Evolutionary conservation across 331 rosid genomes (phyloP).

Genomic region (Pyrus hybrid): DNA sequence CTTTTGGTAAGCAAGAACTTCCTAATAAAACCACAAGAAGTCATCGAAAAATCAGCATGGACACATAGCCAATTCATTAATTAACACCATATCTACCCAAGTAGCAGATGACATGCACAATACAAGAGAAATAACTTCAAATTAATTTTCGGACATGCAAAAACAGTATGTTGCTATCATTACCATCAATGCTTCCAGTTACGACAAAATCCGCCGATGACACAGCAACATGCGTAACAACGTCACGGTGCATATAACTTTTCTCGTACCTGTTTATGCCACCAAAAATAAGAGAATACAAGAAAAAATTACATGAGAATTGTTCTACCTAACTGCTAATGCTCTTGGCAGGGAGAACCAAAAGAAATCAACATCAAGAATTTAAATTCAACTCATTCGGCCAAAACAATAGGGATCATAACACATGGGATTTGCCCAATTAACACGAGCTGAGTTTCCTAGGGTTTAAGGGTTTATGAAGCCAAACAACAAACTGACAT

Average conservation of each 20-base stretch:
- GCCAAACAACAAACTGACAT: not conserved
- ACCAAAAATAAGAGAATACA: not conserved
- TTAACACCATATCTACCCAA: not conserved
- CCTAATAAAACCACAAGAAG: not conserved
- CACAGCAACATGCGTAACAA: constrained; percentile 93
- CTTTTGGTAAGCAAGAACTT: not conserved
- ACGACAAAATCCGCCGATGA: constrained; percentile 75
- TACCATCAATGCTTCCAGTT: constrained; percentile 92
- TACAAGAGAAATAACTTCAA: not conserved
- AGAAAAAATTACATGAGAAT: not conserved
- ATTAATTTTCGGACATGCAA: not conserved
- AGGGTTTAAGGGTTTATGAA: not conserved
- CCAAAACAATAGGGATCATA: no score
- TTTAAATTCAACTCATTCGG: not conserved
- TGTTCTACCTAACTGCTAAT: not conserved
- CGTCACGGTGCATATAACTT: constrained; percentile 92
- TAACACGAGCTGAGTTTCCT: not conserved
- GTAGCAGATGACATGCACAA: not conserved
- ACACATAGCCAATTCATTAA: not conserved
- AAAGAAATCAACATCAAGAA: not conserved
- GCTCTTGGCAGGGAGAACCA: not conserved
- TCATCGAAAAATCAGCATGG: not conserved
- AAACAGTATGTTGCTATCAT: constrained; percentile 4
- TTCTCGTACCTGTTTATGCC: constrained; percentile 69
- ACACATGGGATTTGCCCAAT: not conserved